These are phyloP conservation scores for Zanthoxylum bungeanum DNA, from an alignment of 345 rosid species.

Conservation along the genomic window DNA sequence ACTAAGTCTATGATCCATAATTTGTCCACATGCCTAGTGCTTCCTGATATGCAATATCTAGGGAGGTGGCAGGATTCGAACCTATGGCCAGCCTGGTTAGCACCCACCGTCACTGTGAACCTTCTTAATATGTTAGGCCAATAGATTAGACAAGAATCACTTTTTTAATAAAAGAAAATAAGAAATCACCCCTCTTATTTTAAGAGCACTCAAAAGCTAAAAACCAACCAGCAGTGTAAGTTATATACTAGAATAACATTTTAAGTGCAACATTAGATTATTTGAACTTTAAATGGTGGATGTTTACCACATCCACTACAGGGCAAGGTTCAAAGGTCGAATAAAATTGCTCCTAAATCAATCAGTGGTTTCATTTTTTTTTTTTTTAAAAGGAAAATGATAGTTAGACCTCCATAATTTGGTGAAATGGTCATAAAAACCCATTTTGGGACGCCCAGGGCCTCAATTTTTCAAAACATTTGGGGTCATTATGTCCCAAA, in stretches of 20 bases:
- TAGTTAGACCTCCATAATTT: too few relatives aligned
- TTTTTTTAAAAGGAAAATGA: too few relatives aligned
- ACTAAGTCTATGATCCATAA: background rate
- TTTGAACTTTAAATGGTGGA: constrained; percentile 14
- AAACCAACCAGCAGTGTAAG: constrained; percentile 2
- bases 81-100: too few relatives aligned
- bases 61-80: too few relatives aligned
- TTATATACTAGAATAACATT: background rate
- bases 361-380: background rate
- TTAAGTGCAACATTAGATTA: background rate
- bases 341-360: constrained; percentile 12
- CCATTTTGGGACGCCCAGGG: too few relatives aligned
- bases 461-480: too few relatives aligned
- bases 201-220: constrained; percentile 7
- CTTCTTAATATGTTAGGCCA: constrained; percentile 12
- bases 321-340: background rate
- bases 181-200: background rate
- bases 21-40: constrained; percentile 14
- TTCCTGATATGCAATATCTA: constrained; percentile 4
- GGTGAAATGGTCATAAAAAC: too few relatives aligned
- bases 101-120: too few relatives aligned
- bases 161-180: constrained; percentile 20
- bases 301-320: constrained; percentile 5
- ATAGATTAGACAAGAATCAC: constrained; percentile 10
- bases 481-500: too few relatives aligned